Conservation (phyloP, 2,329 filamentous ascomycete species). For the Xylaria multiplex region DNA sequence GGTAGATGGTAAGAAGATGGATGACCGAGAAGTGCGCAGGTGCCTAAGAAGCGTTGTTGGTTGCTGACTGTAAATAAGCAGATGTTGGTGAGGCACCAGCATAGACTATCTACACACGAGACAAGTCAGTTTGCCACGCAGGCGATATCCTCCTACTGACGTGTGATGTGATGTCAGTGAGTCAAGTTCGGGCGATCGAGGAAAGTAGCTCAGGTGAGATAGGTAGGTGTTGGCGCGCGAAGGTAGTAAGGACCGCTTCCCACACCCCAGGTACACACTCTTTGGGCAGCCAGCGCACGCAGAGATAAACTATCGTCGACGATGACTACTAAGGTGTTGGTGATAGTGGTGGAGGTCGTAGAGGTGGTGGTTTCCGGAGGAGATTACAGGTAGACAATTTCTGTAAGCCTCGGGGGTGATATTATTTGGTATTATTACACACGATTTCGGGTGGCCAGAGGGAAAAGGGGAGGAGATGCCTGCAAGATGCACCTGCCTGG, state of each 20-base stretch:
- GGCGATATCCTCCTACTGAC: constrained; percentile 25
- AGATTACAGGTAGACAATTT: constrained; percentile 24
- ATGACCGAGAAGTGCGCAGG: constrained; percentile 9
- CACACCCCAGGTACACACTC: constrained; percentile 21
- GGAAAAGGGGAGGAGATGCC: constrained; percentile 30
- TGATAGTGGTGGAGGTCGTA: constrained; percentile 9
- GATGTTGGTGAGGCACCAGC: constrained; percentile 24
- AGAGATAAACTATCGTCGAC: constrained; percentile 28
- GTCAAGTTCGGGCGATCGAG: constrained; percentile 18
- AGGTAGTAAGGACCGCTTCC: constrained; percentile 12
- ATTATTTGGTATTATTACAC: constrained; percentile 26
- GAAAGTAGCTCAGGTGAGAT: not conserved
- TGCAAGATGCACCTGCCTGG: constrained; percentile 16
- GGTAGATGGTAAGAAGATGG: not conserved
- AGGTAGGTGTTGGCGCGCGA: constrained; percentile 27
- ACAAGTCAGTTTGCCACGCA: constrained; percentile 34
- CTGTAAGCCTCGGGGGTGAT: constrained; percentile 28
- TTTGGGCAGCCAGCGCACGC: constrained; percentile 32
- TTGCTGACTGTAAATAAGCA: constrained; percentile 6
- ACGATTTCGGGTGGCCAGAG: constrained; percentile 11
- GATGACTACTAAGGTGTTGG: constrained; percentile 11
- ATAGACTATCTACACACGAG: constrained; percentile 16
- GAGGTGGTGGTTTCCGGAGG: constrained; percentile 20
- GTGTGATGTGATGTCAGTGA: constrained; percentile 33
- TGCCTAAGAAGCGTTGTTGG: not conserved